Evolutionary conservation across 78 protist genomes (phyloP).

Genomic region (slime mould (Dictyostelium discoideum)): dicty_2.7 NC_007089.4:3051001-3051500

Average conservation of each 20-base stretch:
- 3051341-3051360: background rate
- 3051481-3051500: slow-evolving; percentile 11
- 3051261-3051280: background rate
- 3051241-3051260: background rate
- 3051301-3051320: background rate
- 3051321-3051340: background rate
- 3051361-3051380: background rate
- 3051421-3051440: background rate
- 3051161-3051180: too few relatives aligned
- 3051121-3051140: background rate
- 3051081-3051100: background rate
- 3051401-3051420: slow-evolving; percentile 38
- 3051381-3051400: slow-evolving; percentile 49
- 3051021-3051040: background rate
- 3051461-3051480: background rate
- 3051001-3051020: background rate
- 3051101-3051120: slow-evolving; percentile 9
- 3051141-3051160: background rate
- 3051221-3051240: slow-evolving; percentile 12
- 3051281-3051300: background rate
- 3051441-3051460: background rate
- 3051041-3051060: background rate
- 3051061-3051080: background rate
- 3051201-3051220: too few relatives aligned
- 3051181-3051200: too few relatives aligned